A percentile compares a stretch with the other conserved stretches of the same genome.
Conservation (phyloP, 1,284 basidiomycete species). For the Polyporus tsugae region DNA sequence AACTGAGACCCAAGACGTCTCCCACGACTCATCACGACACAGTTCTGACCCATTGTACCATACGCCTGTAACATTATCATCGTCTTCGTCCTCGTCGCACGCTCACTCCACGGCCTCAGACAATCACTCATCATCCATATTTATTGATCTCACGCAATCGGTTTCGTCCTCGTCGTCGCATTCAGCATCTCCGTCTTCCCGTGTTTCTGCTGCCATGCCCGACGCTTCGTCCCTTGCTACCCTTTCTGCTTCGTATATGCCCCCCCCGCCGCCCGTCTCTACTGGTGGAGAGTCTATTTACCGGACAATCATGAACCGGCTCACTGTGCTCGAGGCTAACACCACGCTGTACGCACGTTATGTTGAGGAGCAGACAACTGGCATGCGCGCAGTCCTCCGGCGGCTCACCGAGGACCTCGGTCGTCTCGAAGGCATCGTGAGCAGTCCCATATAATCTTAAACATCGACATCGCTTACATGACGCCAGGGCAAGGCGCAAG, state of each 20-base stretch:
- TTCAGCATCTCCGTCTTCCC: constrained; percentile 16
- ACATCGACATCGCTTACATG: constrained; percentile 5
- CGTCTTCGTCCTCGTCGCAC: constrained; percentile 17
- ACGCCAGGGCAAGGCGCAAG: constrained; percentile 69
- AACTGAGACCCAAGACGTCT: constrained; percentile 5
- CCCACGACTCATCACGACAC: constrained; percentile 25
- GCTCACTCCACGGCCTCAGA: constrained; percentile 26
- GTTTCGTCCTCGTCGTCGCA: constrained; percentile 20
- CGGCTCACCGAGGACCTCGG: constrained; percentile 87
- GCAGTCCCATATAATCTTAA: constrained; percentile 40
- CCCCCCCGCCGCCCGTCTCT: constrained; percentile 34
- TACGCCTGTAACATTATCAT: constrained; percentile 27
- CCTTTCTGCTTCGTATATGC: constrained; percentile 24
- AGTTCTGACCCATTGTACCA: constrained; percentile 28
- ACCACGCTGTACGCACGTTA: constrained; percentile 89
- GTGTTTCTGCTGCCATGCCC: constrained; percentile 16
- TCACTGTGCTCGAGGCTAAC: constrained; percentile 88
- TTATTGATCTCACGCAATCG: constrained; percentile 25
- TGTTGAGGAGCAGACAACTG: constrained; percentile 88
- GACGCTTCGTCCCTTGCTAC: constrained; percentile 25
- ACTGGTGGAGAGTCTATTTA: constrained; percentile 94
- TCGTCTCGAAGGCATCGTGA: constrained; percentile 76
- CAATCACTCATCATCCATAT: constrained; percentile 29
- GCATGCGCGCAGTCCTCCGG: constrained; percentile 79
- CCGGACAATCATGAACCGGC: constrained; percentile 93